Conservation (phyloP, 140 eudicot species). For the Flaveria floridana region DNA sequence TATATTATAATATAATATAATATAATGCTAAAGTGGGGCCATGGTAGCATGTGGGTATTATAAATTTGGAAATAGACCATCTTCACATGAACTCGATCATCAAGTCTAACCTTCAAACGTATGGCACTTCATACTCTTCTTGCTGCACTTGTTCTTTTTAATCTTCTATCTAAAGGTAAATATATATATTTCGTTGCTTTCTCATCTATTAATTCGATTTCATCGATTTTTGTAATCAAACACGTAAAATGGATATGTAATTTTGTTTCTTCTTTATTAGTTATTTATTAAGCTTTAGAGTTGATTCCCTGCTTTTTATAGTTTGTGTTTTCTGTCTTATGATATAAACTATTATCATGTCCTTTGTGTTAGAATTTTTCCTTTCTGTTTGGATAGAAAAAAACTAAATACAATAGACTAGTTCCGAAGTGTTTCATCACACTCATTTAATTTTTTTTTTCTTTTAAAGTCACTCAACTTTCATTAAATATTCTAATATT, state of each 20-base stretch:
- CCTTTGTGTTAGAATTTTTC: too few species aligned
- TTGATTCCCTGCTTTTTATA: background rate
- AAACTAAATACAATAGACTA: too few species aligned
- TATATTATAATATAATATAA: too few species aligned
- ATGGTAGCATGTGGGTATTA: background rate
- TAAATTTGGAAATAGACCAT: background rate
- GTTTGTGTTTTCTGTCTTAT: background rate
- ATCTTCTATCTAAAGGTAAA: constrained; percentile 36
- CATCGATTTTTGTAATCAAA: background rate
- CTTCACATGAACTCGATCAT: background rate
- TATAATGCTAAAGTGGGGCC: constrained; percentile 13
- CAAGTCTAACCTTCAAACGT: background rate
- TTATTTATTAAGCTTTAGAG: background rate
- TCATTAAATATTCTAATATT: too few species aligned
- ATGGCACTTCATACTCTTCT: constrained; percentile 27
- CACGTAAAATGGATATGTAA: background rate
- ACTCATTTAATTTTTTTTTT: too few species aligned
- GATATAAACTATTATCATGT: background rate
- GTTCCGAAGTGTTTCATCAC: too few species aligned
- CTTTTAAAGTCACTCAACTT: too few species aligned
- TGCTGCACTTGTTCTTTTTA: constrained; percentile 31
- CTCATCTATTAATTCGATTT: background rate
- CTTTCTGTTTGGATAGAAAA: too few species aligned
- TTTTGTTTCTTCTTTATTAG: background rate
- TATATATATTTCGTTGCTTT: background rate